These are phyloP conservation scores for Pseudozyma tsukubaensis DNA, from an alignment of 1,284 basidiomycete species.

Conservation along the genomic window DNA sequence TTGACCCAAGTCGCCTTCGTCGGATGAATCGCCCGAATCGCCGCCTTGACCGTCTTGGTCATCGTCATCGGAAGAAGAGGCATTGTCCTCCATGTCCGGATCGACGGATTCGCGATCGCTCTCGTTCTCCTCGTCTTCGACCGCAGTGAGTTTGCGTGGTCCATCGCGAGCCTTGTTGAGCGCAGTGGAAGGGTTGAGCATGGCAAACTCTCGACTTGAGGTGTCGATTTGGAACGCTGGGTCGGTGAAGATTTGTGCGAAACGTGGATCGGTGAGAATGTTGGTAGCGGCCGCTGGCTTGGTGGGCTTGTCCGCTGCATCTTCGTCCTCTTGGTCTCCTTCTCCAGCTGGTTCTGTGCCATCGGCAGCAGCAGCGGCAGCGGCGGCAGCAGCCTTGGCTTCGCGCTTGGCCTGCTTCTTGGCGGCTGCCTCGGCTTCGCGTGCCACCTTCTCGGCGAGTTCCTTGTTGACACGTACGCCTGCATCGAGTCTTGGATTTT, in stretches of 20 bases:
- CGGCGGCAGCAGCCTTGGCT: conserved; percentile 21
- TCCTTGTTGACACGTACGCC: conserved; percentile 87
- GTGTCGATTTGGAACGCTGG: conserved; percentile 95
- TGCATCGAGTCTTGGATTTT: conserved; percentile 54
- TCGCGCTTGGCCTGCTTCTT: conserved; percentile 70
- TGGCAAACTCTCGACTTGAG: conserved; percentile 82
- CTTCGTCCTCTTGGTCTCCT: conserved; percentile 39
- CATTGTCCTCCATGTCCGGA: conserved; percentile 58
- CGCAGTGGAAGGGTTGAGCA: conserved; percentile 87
- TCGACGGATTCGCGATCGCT: conserved; percentile 79
- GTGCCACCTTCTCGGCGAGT: conserved; percentile 85
- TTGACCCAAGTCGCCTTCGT: conserved; percentile 54
- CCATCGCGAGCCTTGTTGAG: conserved; percentile 39
- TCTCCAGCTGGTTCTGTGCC: conserved; percentile 68
- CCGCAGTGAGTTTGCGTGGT: conserved; percentile 75
- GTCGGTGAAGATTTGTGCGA: conserved; percentile 90
- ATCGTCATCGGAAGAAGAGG: conserved; percentile 13
- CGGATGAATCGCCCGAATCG: conserved; percentile 71
- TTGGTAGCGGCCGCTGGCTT: conserved; percentile 33
- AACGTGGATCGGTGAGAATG: conserved; percentile 87
- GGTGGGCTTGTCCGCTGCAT: neutral
- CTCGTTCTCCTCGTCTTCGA: conserved; percentile 87
- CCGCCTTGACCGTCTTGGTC: conserved; percentile 32
- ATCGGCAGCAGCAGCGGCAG: conserved; percentile 55
- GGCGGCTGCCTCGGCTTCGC: conserved; percentile 77